phyloP scores from a whole-genome alignment of 228 moss, liverwort and hornwort species.

The Sphagnum fallax region DNA sequence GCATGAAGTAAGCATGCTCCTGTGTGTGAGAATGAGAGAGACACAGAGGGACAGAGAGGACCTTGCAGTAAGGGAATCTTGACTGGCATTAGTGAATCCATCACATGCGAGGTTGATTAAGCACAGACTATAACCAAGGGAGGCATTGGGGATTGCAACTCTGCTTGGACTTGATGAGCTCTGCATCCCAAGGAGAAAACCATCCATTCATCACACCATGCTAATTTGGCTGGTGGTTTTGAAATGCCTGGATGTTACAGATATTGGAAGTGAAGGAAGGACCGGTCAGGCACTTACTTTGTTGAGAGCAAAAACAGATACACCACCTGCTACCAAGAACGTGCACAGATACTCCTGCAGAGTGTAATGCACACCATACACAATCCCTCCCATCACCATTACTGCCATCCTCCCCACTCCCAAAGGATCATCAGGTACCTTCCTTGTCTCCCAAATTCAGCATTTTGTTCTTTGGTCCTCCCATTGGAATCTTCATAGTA shows the following conservation, averaged over 20 bases:
- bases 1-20: no score
- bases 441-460: no score
- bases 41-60: slow-evolving; percentile 3
- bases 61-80: slow-evolving; percentile 80
- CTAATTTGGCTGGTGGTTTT: no score
- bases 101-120: slow-evolving; percentile 77
- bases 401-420: slow-evolving; percentile 43
- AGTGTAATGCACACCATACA: slow-evolving; percentile 70
- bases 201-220: no score
- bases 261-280: no score
- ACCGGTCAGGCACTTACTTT: slow-evolving; percentile 26
- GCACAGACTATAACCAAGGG: slow-evolving; percentile 72
- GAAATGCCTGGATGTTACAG: no score
- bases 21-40: background rate
- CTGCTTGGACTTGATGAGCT: slow-evolving; percentile 47
- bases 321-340: slow-evolving; percentile 75
- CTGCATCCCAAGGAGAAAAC: slow-evolving; percentile 17
- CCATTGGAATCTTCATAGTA: no score
- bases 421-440: no score
- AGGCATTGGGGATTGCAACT: slow-evolving; percentile 72
- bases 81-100: slow-evolving; percentile 92
- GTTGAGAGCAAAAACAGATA: slow-evolving; percentile 71
- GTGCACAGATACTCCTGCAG: slow-evolving; percentile 71
- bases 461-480: no score
- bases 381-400: slow-evolving; percentile 76